Evolutionary conservation across 202 grass and related monocot species (phyloP), one percentile per base, ranked within the genome.

Genomic region (Setaria italica): DNA sequence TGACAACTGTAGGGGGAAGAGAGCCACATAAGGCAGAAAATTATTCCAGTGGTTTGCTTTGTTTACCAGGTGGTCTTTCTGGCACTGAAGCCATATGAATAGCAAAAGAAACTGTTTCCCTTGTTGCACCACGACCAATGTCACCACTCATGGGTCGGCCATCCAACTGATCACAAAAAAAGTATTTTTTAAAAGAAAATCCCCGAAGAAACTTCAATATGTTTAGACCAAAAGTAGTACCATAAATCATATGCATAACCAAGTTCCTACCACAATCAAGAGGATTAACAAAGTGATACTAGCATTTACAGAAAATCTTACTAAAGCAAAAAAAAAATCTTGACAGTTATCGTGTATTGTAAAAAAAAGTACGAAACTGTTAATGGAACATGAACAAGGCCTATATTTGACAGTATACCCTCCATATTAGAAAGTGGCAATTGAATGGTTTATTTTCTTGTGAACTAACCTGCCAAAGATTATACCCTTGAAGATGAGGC

Each of bases 81-180:
- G 19, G n/a, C 59, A 71, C 39, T 77, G 91, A 92, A 79, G 87
- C 74, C 83, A 98, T 80, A 89, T 81, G 80, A 88, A 92, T 25
- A 64, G 93, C 96, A 95, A 92, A 98, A 69, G 84, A 88, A 85
- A 98, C 71, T 17, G 91, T 87, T 81, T 98, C 91, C 79, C 83
- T 95, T 82, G 93, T 98, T 90, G 96, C 91, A 73, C 96, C 93
- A 86, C 77, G 85, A 77, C 96, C 90, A 64, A 98, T 95, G 82
- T 98, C 96, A 19, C 96, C 96, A 67, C 93, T 94, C 93, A 98
- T 98, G 19, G 93, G 91, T 20, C 91, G 88, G 3, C 96, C 96
- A 94, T 98, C 96, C 58, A 98, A 86, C 96, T 95, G 77, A 45
- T 79, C 55, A 30, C 2, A 75, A 73, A 79, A 4, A 70, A 82